Percentiles rank a stretch among this genome's conserved stretches.
These are phyloP conservation scores for Botrytis tulipae DNA, from an alignment of 2,329 filamentous ascomycete genomes.

Conservation along the genomic window DNA sequence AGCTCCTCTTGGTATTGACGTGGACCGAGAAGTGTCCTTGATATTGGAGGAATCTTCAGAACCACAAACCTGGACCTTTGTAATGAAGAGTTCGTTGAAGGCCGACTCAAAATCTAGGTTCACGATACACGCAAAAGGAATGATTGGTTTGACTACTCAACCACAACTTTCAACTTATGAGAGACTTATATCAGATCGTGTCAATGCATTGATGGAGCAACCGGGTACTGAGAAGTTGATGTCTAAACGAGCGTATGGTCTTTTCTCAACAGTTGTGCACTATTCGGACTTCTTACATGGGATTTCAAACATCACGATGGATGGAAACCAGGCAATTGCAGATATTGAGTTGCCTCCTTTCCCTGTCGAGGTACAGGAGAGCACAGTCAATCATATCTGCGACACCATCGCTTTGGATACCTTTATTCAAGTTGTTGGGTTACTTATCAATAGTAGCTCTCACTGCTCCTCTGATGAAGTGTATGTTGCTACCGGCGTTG, in stretches of 20 bases:
- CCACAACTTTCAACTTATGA: background rate
- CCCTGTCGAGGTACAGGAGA: background rate
- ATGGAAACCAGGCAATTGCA: constrained; percentile 2
- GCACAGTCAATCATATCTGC: background rate
- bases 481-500: background rate
- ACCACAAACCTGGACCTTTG: background rate
- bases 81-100: constrained; percentile 3
- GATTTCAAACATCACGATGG: constrained; percentile 1
- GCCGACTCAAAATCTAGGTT: background rate
- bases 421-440: constrained; percentile 41
- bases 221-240: constrained; percentile 2
- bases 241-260: constrained; percentile 15
- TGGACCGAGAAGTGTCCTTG: background rate
- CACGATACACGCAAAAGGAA: constrained; percentile 6
- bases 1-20: constrained; percentile 7
- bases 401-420: constrained; percentile 32
- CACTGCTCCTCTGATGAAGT: background rate
- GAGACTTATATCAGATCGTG: background rate
- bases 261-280: background rate
- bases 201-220: background rate
- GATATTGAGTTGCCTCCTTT: constrained; percentile 1
- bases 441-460: constrained; percentile 19
- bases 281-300: constrained; percentile 12
- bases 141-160: background rate
- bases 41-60: background rate